Conservation (phyloP, 2,329 filamentous ascomycete species). For the Capronia americana region DNA sequence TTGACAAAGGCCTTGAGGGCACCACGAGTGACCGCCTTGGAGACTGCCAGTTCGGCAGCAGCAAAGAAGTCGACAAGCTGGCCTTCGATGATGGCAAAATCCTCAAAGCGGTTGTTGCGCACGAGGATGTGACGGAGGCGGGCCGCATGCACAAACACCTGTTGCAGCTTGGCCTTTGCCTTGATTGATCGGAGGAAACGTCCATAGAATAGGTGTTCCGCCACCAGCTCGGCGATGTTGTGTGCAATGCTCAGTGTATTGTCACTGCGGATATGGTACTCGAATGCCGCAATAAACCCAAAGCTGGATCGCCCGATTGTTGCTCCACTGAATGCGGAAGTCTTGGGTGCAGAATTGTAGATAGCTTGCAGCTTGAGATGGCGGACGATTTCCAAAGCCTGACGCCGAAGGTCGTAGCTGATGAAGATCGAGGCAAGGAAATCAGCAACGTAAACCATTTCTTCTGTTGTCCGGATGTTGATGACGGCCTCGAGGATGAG, state of each 20-base stretch:
- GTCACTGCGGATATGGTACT: constrained; percentile 50
- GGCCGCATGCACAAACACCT: constrained; percentile 44
- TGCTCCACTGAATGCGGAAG: constrained; percentile 38
- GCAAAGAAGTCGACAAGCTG: constrained; percentile 48
- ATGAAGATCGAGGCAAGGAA: constrained; percentile 56
- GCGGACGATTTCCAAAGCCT: constrained; percentile 52
- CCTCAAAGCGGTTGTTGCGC: constrained; percentile 43
- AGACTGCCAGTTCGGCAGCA: constrained; percentile 28
- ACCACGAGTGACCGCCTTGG: constrained; percentile 41
- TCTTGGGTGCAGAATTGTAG: constrained; percentile 48
- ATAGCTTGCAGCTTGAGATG: constrained; percentile 60
- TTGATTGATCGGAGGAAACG: constrained; percentile 46
- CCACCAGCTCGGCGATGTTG: constrained; percentile 53
- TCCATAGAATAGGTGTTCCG: constrained; percentile 53
- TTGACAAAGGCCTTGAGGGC: constrained; percentile 35
- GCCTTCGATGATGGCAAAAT: constrained; percentile 44
- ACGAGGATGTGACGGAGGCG: constrained; percentile 43
- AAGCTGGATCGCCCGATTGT: constrained; percentile 45
- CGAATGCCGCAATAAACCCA: constrained; percentile 55
- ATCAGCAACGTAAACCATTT: constrained; percentile 44
- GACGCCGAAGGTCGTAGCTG: constrained; percentile 50
- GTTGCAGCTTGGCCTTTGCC: constrained; percentile 44
- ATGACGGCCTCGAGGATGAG: constrained; percentile 44
- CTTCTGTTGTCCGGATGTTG: constrained; percentile 48
- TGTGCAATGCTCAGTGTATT: constrained; percentile 46